Evolutionary conservation across 371 early-diverging fungal species (phyloP).

Genomic region (Dichotomocladium elegans): DNA sequence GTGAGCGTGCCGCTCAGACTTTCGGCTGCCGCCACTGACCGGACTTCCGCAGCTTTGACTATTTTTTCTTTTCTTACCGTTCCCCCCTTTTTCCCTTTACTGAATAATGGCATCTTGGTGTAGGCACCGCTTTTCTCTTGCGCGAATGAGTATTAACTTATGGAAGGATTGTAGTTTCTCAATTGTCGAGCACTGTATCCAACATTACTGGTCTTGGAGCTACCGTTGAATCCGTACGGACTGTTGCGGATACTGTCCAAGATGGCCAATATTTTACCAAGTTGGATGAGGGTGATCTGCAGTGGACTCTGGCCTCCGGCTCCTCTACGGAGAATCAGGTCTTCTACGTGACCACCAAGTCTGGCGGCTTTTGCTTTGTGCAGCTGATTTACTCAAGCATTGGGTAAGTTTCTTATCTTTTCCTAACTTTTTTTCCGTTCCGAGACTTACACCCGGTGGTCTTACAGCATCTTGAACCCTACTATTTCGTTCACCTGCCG

Average conservation of each 20-base stretch:
- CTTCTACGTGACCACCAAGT: slow-evolving; percentile 73
- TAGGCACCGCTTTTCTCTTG: slow-evolving; percentile 2
- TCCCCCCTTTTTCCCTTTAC: slow-evolving; percentile 1
- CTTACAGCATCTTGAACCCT: slow-evolving; percentile 40
- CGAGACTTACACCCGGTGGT: neutral
- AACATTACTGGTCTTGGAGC: slow-evolving; percentile 39
- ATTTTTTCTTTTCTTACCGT: slow-evolving; percentile 6
- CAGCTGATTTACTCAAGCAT: slow-evolving; percentile 86
- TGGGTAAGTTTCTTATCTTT: slow-evolving; percentile 58
- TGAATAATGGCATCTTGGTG: slow-evolving; percentile 30
- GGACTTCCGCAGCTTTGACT: neutral
- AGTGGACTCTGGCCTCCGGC: slow-evolving; percentile 69
- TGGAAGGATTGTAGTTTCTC: slow-evolving; percentile 28
- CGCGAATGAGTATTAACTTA: neutral
- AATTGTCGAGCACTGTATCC: slow-evolving; percentile 44
- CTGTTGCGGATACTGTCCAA: slow-evolving; percentile 53
- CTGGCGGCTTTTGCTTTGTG: slow-evolving; percentile 74
- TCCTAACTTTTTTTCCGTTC: no score
- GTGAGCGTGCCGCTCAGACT: neutral
- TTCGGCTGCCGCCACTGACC: neutral
- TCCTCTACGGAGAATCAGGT: slow-evolving; percentile 89
- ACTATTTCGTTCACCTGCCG: slow-evolving; percentile 78
- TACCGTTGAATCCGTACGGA: slow-evolving; percentile 34
- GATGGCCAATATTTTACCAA: slow-evolving; percentile 57
- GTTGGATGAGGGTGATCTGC: slow-evolving; percentile 60